These are phyloP conservation scores for Talaromyces sp. DNA, from an alignment of 2,329 filamentous ascomycete genomes.

Conservation along the genomic window DNA sequence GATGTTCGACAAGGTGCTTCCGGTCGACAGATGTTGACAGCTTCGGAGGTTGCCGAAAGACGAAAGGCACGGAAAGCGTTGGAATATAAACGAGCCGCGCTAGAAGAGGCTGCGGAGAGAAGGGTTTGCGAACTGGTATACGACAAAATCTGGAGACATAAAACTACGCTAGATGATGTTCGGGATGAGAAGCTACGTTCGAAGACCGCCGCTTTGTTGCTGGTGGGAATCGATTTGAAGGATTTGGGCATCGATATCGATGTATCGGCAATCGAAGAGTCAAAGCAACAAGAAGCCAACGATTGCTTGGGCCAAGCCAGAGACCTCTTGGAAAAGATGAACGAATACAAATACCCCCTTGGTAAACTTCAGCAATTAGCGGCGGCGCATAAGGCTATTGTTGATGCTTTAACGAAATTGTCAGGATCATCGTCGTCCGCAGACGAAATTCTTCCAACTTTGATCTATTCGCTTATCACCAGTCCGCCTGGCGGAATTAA, in stretches of 20 bases:
- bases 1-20: slow-evolving; percentile 41
- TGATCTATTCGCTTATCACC: slow-evolving; percentile 95
- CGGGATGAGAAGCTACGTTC: slow-evolving; percentile 93
- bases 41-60: slow-evolving; percentile 77
- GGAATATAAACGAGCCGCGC: slow-evolving; percentile 72
- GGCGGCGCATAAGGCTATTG: slow-evolving; percentile 87
- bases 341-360: slow-evolving; percentile 80
- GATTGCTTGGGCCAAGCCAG: slow-evolving; percentile 72
- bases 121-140: slow-evolving; percentile 85
- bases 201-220: slow-evolving; percentile 82
- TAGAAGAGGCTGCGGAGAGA: slow-evolving; percentile 92
- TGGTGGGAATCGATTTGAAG: slow-evolving; percentile 87
- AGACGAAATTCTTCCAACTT: slow-evolving; percentile 93
- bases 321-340: slow-evolving; percentile 76
- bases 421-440: slow-evolving; percentile 80
- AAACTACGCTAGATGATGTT: slow-evolving; percentile 89
- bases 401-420: slow-evolving; percentile 74
- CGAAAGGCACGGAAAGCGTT: slow-evolving; percentile 77
- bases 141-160: slow-evolving; percentile 84
- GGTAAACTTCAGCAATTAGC: slow-evolving; percentile 90
- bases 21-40: slow-evolving; percentile 86
- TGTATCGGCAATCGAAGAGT: slow-evolving; percentile 54
- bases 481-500: slow-evolving; percentile 82
- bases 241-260: slow-evolving; percentile 81
- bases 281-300: slow-evolving; percentile 68